Conservation (phyloP, 1,284 basidiomycete species). For the Cystobasidiaceae sp. region DNA sequence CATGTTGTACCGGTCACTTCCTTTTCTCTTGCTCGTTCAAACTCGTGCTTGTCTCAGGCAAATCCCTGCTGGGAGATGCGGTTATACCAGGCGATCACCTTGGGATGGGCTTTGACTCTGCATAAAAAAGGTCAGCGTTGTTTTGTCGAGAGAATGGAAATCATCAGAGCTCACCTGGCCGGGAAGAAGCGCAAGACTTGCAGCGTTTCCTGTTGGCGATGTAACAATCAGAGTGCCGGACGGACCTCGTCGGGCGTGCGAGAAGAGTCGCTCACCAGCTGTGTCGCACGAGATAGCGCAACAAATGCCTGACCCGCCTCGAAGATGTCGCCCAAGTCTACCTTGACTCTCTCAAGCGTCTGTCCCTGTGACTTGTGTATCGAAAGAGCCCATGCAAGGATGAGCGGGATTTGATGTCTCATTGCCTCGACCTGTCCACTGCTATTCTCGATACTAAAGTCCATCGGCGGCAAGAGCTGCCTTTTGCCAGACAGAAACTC, state of each 20-base stretch:
- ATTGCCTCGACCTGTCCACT: slow-evolving; percentile 11
- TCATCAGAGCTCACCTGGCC: background rate
- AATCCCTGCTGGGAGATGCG: background rate
- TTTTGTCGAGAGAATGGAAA: too few species aligned
- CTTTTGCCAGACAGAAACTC: slow-evolving; percentile 11
- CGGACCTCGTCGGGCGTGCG: background rate
- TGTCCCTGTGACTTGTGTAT: slow-evolving; percentile 78
- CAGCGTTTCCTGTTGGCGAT: slow-evolving; percentile 7
- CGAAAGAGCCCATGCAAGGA: slow-evolving; percentile 82
- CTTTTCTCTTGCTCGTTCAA: background rate
- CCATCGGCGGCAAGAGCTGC: slow-evolving; percentile 24
- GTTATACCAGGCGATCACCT: background rate
- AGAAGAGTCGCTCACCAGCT: slow-evolving; percentile 1
- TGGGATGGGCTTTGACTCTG: slow-evolving; percentile 22
- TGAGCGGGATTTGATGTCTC: slow-evolving; percentile 61
- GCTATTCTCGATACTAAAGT: slow-evolving; percentile 10
- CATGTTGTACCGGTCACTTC: background rate
- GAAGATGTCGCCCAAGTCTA: slow-evolving; percentile 50
- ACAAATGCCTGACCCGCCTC: slow-evolving; percentile 81
- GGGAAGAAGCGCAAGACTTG: slow-evolving; percentile 9
- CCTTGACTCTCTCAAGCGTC: slow-evolving; percentile 71
- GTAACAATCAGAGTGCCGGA: background rate
- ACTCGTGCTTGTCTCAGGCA: too few species aligned
- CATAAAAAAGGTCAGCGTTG: background rate
- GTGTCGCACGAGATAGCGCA: slow-evolving; percentile 76